Evolutionary conservation across 2,329 filamentous ascomycete species (phyloP).

Genomic region (Scorias spongiosa): DNA sequence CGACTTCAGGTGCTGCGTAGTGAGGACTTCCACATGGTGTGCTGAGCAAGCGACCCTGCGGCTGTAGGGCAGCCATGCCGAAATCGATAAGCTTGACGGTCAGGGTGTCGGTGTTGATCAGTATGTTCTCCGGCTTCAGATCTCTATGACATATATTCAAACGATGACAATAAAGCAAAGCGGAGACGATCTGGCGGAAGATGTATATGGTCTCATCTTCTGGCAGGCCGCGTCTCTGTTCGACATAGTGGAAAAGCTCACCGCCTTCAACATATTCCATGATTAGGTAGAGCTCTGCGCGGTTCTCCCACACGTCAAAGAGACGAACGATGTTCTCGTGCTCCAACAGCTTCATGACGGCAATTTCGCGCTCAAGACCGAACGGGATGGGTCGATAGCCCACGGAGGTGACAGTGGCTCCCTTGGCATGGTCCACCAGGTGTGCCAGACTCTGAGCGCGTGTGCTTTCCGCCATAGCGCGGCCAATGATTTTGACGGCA

Average conservation of each 20-base stretch:
- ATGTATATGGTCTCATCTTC: slow-evolving; percentile 72
- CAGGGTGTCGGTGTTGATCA: slow-evolving; percentile 54
- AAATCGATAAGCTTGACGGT: slow-evolving; percentile 94
- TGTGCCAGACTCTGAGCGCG: slow-evolving; percentile 76
- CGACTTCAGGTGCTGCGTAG: slow-evolving; percentile 87
- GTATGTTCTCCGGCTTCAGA: slow-evolving; percentile 91
- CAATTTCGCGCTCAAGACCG: slow-evolving; percentile 85
- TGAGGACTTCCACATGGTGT: slow-evolving; percentile 94
- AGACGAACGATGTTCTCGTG: slow-evolving; percentile 89
- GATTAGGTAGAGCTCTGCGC: slow-evolving; percentile 84
- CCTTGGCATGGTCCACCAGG: slow-evolving; percentile 57
- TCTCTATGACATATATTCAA: slow-evolving; percentile 95
- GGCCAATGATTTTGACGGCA: slow-evolving; percentile 90
- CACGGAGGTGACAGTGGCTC: slow-evolving; percentile 5
- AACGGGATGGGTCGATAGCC: slow-evolving; percentile 40
- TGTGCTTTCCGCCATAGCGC: slow-evolving; percentile 58
- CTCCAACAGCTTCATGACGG: slow-evolving; percentile 90
- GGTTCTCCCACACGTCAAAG: slow-evolving; percentile 96
- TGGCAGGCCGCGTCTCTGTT: slow-evolving; percentile 51
- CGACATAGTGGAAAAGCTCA: slow-evolving; percentile 80
- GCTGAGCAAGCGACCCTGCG: slow-evolving; percentile 58
- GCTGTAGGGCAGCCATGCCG: slow-evolving; percentile 90
- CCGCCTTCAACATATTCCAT: slow-evolving; percentile 79
- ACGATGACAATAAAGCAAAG: slow-evolving; percentile 80
- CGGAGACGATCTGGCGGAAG: slow-evolving; percentile 87